These are phyloP conservation scores for Gloeophyllum trabeum DNA, from an alignment of 768 basidiomycete genomes.

Conservation along the genomic window DNA sequence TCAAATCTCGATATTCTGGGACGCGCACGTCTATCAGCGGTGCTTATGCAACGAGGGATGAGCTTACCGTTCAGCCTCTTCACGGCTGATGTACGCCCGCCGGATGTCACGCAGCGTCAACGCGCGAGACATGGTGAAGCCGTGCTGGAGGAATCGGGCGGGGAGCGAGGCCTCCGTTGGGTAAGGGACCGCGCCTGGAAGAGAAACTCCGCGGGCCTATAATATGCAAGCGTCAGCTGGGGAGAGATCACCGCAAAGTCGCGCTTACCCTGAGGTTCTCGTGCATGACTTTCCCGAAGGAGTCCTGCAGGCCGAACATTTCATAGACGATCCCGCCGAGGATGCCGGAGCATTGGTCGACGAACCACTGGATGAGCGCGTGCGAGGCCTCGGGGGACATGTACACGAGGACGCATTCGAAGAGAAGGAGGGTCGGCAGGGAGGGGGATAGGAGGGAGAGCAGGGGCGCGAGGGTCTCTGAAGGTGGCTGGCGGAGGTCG, in stretches of 20 bases:
- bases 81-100: conserved; percentile 27
- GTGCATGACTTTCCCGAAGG: conserved; percentile 90
- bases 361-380: conserved; percentile 65
- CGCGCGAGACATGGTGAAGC: conserved; percentile 44
- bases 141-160: conserved; percentile 43
- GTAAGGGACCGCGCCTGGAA: conserved; percentile 67
- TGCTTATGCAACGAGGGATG: too few relatives aligned
- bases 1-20: conserved; percentile 70
- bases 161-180: conserved; percentile 43
- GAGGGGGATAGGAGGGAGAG: conserved; percentile 40
- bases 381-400: conserved; percentile 53
- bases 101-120: conserved; percentile 65
- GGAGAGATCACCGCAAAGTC: not conserved
- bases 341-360: conserved; percentile 30
- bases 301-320: conserved; percentile 82
- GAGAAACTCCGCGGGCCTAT: conserved; percentile 57
- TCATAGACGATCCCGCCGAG: conserved; percentile 73
- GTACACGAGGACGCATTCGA: conserved; percentile 92
- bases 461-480: conserved; percentile 31
- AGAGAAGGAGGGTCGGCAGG: conserved; percentile 75
- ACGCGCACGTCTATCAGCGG: not conserved
- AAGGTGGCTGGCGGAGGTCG: conserved; percentile 60
- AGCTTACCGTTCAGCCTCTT: conserved; percentile 51
- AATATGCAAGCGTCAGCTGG: not conserved
- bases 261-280: conserved; percentile 65